Evolutionary conservation across 2,329 filamentous ascomycete species (phyloP).

Genomic region (Teratosphaeria nubilosa): DNA sequence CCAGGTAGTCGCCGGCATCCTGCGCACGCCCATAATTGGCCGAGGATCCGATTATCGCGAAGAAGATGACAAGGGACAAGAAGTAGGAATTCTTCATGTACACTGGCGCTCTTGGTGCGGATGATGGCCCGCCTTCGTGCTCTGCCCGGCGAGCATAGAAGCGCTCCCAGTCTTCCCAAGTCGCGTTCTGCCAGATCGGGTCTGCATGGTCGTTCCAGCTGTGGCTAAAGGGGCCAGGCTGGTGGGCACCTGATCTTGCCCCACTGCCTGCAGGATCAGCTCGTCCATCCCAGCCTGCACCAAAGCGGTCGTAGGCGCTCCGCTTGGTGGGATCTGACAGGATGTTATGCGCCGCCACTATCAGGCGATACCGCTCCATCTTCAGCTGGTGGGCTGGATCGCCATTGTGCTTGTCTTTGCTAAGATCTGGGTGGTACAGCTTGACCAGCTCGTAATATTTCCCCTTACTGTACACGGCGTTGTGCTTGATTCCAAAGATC

Average conservation of each 20-base stretch:
- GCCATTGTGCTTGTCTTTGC: constrained; percentile 32
- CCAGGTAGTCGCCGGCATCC: constrained; percentile 49
- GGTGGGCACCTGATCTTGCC: constrained; percentile 7
- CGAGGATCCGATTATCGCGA: constrained; percentile 60
- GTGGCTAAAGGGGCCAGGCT: constrained; percentile 24
- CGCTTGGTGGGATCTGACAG: constrained; percentile 73
- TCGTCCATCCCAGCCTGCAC: constrained; percentile 63
- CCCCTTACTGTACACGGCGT: constrained; percentile 66
- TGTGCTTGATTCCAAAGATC: constrained; percentile 56
- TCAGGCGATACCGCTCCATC: constrained; percentile 80
- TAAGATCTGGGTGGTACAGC: constrained; percentile 77
- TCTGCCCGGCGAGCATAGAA: constrained; percentile 49
- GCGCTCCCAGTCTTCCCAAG: constrained; percentile 93
- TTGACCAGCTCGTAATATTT: constrained; percentile 89
- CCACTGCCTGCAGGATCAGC: constrained; percentile 20
- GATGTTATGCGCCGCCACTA: constrained; percentile 80
- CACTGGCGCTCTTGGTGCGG: constrained; percentile 37
- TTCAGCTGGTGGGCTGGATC: constrained; percentile 42
- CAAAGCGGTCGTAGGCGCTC: constrained; percentile 70
- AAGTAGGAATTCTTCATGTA: constrained; percentile 76
- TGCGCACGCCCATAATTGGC: constrained; percentile 63
- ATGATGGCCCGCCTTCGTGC: constrained; percentile 18
- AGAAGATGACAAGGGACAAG: constrained; percentile 57
- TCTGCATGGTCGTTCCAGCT: constrained; percentile 29
- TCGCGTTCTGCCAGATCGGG: constrained; percentile 63